These are phyloP conservation scores for Tulasnella calospora DNA, from an alignment of 768 basidiomycete genomes.

Conservation along the genomic window DNA sequence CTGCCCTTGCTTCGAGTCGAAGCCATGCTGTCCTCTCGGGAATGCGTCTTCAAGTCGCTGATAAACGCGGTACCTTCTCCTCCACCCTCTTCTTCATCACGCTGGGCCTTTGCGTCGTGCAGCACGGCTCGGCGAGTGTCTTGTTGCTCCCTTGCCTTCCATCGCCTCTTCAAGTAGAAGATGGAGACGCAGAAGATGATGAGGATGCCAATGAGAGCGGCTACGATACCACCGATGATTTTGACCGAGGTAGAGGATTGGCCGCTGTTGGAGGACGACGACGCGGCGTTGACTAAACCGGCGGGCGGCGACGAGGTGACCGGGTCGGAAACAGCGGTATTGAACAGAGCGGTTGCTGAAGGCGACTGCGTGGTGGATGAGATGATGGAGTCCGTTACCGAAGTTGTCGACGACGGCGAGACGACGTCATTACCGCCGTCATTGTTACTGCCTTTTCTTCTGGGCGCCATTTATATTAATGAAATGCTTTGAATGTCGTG, in stretches of 20 bases:
- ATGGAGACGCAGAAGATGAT: not conserved
- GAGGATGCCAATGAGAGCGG: not conserved
- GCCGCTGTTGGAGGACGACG: not conserved
- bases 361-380: not conserved
- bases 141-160: not conserved
- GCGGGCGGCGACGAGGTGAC: not conserved
- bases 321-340: not conserved
- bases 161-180: constrained; percentile 4
- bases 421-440: not conserved
- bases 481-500: not conserved
- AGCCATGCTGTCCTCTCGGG: not conserved
- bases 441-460: not conserved
- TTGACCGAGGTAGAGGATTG: not conserved
- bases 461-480: not conserved
- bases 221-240: constrained; percentile 3
- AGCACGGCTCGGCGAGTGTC: not conserved
- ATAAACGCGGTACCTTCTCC: not conserved
- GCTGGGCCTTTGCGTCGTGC: not conserved
- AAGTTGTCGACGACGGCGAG: not conserved
- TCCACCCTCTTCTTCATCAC: not conserved
- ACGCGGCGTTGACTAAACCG: not conserved
- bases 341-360: not conserved
- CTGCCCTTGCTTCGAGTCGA: not conserved
- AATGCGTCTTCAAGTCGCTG: not conserved
- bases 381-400: not conserved